These are phyloP conservation scores for Polyplosphaeria fusca DNA, from an alignment of 495 filamentous ascomycete genomes.

Conservation along the genomic window DNA sequence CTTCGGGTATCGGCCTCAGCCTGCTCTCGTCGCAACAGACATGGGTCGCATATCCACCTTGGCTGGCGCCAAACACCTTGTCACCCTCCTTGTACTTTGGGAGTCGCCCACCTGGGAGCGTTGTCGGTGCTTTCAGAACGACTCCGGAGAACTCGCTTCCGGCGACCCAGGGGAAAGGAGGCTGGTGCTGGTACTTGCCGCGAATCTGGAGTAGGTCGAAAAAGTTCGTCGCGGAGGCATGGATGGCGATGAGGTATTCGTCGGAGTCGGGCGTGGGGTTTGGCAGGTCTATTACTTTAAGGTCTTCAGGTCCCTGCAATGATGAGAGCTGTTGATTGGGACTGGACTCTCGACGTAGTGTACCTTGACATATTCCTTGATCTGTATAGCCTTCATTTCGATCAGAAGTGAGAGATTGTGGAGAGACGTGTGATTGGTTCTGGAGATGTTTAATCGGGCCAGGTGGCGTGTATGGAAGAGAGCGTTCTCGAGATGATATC, in stretches of 20 bases:
- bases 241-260: slow-evolving; percentile 85
- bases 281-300: slow-evolving; percentile 68
- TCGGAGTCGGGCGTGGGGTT: slow-evolving; percentile 63
- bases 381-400: slow-evolving; percentile 77
- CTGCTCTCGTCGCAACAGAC: slow-evolving; percentile 62
- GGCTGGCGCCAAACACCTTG: slow-evolving; percentile 79
- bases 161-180: slow-evolving; percentile 77
- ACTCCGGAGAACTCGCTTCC: slow-evolving; percentile 84
- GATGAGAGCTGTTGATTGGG: background rate
- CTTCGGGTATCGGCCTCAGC: slow-evolving; percentile 69
- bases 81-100: slow-evolving; percentile 70
- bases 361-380: slow-evolving; percentile 81
- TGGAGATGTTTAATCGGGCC: background rate
- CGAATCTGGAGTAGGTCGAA: slow-evolving; percentile 90
- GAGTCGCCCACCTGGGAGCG: slow-evolving; percentile 36
- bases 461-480: background rate
- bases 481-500: no score
- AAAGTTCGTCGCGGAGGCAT: slow-evolving; percentile 89
- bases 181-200: slow-evolving; percentile 71
- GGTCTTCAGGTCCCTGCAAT: slow-evolving; percentile 70
- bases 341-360: slow-evolving; percentile 6
- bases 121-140: slow-evolving; percentile 61
- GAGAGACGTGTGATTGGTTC: background rate
- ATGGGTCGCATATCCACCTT: slow-evolving; percentile 82
- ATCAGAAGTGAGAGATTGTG: background rate